Evolutionary conservation across 306 rosid genomes (phyloP), one percentile per base, ranked within the genome.

Genomic region (Pachyrhizus erosus): DNA sequence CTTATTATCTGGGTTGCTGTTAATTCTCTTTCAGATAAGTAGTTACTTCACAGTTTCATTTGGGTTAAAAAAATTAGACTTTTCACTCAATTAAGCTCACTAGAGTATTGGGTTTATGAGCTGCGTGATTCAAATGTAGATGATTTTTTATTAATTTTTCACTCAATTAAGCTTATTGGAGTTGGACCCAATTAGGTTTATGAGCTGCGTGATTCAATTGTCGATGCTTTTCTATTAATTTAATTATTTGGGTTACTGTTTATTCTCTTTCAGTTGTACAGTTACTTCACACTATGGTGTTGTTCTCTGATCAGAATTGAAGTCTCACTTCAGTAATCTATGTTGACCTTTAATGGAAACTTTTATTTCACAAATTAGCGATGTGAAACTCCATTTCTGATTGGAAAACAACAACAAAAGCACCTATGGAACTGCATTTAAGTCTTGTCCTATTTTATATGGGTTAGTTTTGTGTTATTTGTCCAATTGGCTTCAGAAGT

Each of bases 401-500:
- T 54, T 55, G 29, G 11, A 20, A 21, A 55, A 21, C 15, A 55
- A 55, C 62, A 3, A 5, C 13, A 55, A 20, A 20, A 21, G 2
- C 62, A 55, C 11, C 29, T 18, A 52, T 52, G 60, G 26, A 51
- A 2, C 9, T 52, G 14, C 26, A 23, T 11, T 55, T 55, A 55
- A 55, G 14, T 54, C 20, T 54, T 54, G 26, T 9, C 61, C 27
- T 54, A 20, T 54, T 8, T 54, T 83, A 39, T 9, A 18, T 67
- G 69, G 68, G 13, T 78, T 71, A 34, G 52, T 64, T 55, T 58
- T 75, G 80, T 65, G 49, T 24, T 77, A 39, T 37, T 8, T 80
- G 82, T 82, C 31, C 48, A 70, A 70, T 45, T 52, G 65, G 70
- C 60, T 76, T 76, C 60, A 64, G 80, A 74, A 12, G 29, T 40